Evolutionary conservation across 2,329 filamentous ascomycete genomes (phyloP).

Genomic region (Cladophialophora psammophila): DNA sequence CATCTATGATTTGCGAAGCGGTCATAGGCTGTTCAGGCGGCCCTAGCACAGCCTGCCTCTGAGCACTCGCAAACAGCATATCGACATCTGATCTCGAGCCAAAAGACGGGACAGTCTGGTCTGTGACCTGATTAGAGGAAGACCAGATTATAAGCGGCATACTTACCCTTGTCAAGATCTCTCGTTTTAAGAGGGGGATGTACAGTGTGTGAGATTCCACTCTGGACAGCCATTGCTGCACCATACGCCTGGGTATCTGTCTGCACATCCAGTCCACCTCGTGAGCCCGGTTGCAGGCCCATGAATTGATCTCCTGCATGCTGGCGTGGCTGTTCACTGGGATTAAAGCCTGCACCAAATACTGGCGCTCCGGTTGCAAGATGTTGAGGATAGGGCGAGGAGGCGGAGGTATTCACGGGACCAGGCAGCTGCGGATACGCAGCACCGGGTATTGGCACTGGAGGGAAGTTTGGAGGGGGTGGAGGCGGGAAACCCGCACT

Average conservation of each 20-base stretch:
- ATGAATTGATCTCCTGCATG: constrained; percentile 16
- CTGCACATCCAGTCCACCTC: constrained; percentile 18
- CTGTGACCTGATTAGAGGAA: constrained; percentile 23
- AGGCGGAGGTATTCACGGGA: constrained; percentile 21
- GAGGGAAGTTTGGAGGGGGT: constrained; percentile 34
- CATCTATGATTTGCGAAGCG: neutral
- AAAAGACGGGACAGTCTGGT: constrained; percentile 34
- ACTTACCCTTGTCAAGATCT: constrained; percentile 29
- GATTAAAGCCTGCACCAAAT: constrained; percentile 19
- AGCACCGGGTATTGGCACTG: constrained; percentile 31
- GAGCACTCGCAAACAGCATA: constrained; percentile 31
- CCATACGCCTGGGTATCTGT: constrained; percentile 20
- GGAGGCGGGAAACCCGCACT: constrained; percentile 34
- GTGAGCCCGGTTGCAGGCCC: constrained; percentile 8
- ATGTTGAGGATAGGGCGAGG: constrained; percentile 33
- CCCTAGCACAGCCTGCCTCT: constrained; percentile 16
- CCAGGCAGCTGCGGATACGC: constrained; percentile 35
- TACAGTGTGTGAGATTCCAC: constrained; percentile 14
- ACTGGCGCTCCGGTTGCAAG: constrained; percentile 12
- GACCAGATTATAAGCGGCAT: neutral
- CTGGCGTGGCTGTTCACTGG: constrained; percentile 25
- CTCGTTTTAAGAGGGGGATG: constrained; percentile 7
- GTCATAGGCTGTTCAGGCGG: neutral
- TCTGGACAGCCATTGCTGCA: constrained; percentile 8
- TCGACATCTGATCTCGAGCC: constrained; percentile 35